Base-by-base conservation (phyloP, 306 rosid genomes). In the Biancaea sappan region DNA sequence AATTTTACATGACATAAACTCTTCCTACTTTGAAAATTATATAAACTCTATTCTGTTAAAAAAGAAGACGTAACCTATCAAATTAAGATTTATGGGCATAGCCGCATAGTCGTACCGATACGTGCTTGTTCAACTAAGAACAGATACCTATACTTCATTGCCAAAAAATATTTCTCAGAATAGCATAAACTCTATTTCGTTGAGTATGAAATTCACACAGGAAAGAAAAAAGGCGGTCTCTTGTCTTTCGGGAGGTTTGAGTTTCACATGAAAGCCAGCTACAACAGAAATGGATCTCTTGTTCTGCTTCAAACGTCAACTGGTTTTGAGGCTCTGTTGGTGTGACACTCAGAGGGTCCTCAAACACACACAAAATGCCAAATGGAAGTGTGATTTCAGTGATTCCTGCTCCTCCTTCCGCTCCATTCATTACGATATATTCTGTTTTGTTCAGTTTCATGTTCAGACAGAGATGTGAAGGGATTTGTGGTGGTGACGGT, bases 221-320 rank as follows among this genome's bases (percentile, higher is more conserved):
- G 26, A 35, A 14, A 8, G 43, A 3, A 35, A 9, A 9, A 37
- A 13, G 43, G n/a, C n/a, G n/a, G 4, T 34, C 37, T 34, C 37
- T 34, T 8, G 37, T 8, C 37, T 8, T 4, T 34, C 4, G 6
- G 1, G 37, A 2, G 34, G 0, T 66, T 44, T 32, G 78, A 66
- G 80, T 31, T 24, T 90, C 91, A 79, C 79, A 89, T 15, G 93
- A 96, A 69, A 96, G 96, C 93, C 93, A 89, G 38, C 93, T 4
- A 86, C 91, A 12, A 92, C 0, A 3, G 90, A 86, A 61, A 92
- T 18, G 0, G 97, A 83, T n/a, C 93, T 95, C 4, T 32, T 64
- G 69, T 71, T 75, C 60, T 77, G 12, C 78, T 84, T 86, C 75
- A 84, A 60, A 13, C 80, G 75, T 88, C 93, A 8, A 83, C 79